Percentiles rank a stretch among this genome's conserved stretches.
These are phyloP conservation scores for Drechslera avenae DNA, from an alignment of 2,329 filamentous ascomycete species.

Conservation along the genomic window DNA sequence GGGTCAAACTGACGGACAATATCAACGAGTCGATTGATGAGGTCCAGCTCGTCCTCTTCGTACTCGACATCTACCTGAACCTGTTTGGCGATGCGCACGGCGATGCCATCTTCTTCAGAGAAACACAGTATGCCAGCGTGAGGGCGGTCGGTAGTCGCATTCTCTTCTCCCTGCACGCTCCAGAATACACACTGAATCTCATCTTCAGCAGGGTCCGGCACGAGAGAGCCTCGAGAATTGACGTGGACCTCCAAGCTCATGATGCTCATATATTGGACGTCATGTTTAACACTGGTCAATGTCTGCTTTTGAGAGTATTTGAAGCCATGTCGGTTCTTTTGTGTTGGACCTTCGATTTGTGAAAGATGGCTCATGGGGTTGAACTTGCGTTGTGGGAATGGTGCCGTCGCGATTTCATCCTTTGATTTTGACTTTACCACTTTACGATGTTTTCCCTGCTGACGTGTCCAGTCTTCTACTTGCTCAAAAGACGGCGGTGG, in stretches of 20 bases:
- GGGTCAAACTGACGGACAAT: slow-evolving; percentile 85
- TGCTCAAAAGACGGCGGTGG: slow-evolving; percentile 73
- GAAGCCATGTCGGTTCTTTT: slow-evolving; percentile 79
- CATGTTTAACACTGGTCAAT: slow-evolving; percentile 77
- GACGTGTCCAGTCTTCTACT: slow-evolving; percentile 69
- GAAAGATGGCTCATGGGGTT: slow-evolving; percentile 59
- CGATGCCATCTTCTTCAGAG: slow-evolving; percentile 64
- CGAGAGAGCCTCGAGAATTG: slow-evolving; percentile 78
- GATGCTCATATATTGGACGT: slow-evolving; percentile 92
- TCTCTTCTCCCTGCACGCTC: slow-evolving; percentile 80
- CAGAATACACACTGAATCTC: slow-evolving; percentile 89
- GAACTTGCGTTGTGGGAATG: slow-evolving; percentile 21
- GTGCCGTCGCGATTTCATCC: slow-evolving; percentile 8
- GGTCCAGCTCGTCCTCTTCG: slow-evolving; percentile 79
- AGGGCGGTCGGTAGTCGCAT: slow-evolving; percentile 59
- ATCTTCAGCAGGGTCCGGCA: slow-evolving; percentile 89
- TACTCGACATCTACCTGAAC: slow-evolving; percentile 68
- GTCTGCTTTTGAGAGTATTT: slow-evolving; percentile 81
- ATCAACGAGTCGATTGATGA: slow-evolving; percentile 84
- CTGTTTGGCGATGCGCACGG: slow-evolving; percentile 66
- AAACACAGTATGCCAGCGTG: slow-evolving; percentile 75
- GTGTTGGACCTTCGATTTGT: slow-evolving; percentile 88
- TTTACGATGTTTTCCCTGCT: slow-evolving; percentile 38
- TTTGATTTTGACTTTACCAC: slow-evolving; percentile 13
- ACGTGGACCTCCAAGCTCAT: slow-evolving; percentile 95